Evolutionary conservation across 805 yeast genomes (phyloP), one percentile per base, ranked within the genome.

Genomic region (Saccharomycopsis sp.): DNA sequence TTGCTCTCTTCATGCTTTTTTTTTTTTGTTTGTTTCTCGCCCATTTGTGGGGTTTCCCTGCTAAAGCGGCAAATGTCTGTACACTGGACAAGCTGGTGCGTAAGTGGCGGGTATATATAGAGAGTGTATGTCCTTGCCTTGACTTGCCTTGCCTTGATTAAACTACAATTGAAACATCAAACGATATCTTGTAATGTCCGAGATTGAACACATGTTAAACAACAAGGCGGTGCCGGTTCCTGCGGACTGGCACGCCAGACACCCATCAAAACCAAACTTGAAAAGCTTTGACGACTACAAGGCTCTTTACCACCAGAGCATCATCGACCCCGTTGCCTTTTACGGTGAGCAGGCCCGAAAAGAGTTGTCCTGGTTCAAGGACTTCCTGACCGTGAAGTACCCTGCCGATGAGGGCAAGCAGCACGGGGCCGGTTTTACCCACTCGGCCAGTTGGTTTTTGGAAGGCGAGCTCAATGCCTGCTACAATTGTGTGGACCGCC

Each of bases 401-500:
- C 77, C 77, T 1, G 57, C 60, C 16, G 36, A 32, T 8, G 30
- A 38, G 4, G 34, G 29, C 3, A 25, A 25, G n/a, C 12, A 25
- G 9, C 8, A 6, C 8, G 7, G 6, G 6, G 17, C 31, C n/a
- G 71, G 70, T 32, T 71, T 67, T 48, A 64, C 68, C 31, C 6
- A 32, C 6, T 21, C 39, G 5, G 61, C 79, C 15, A 73, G 84
- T 23, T 83, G 92, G 92, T 83, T 83, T 57, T 60, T 81, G 23
- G 81, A 79, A 43, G 94, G 94, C 48, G 77, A 80, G 57, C 64
- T 83, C 56, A 83, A 83, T 54, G 92, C 92, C 13, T 71, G 77
- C 39, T 83, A 75, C 64, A 83, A 83, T 60, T 75, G 84, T 69
- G 83, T 83, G 40, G 94, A 83, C 61, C 72, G 92, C 61, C 82